These are phyloP conservation scores for Aspergillus diversus DNA, from an alignment of 495 filamentous ascomycete species.

Conservation along the genomic window DNA sequence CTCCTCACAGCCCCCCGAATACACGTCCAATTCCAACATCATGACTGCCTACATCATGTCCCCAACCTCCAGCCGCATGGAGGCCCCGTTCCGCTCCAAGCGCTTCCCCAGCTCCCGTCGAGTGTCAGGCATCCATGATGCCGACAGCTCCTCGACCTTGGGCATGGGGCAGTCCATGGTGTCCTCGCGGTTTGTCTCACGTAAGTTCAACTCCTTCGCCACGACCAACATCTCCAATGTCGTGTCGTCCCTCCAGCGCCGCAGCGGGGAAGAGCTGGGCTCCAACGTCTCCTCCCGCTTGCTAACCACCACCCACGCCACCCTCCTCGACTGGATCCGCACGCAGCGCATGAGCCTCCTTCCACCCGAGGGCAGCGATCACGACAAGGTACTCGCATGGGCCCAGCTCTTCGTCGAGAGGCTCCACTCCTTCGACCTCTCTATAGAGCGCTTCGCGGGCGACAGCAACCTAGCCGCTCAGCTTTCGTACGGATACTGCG, in stretches of 20 bases:
- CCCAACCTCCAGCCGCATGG: conserved; percentile 1
- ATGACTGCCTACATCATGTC: conserved; percentile 19
- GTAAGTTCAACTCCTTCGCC: conserved; percentile 25
- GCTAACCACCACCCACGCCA: conserved; percentile 30
- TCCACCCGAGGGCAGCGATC: conserved; percentile 44
- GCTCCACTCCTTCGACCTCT: conserved; percentile 39
- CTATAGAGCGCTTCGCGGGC: conserved; percentile 39
- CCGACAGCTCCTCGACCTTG: conserved; percentile 2
- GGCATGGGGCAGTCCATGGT: conserved; percentile 8
- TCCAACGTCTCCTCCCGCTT: conserved; percentile 17
- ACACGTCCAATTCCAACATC: background rate
- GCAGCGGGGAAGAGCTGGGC: conserved; percentile 27
- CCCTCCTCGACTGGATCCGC: conserved; percentile 32
- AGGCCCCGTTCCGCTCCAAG: conserved; percentile 10
- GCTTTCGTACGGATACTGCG: conserved; percentile 44
- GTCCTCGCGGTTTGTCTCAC: conserved; percentile 25
- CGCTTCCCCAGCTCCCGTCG: conserved; percentile 8
- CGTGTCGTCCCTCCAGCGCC: conserved; percentile 26
- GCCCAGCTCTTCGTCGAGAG: conserved; percentile 28
- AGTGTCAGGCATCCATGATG: conserved; percentile 11
- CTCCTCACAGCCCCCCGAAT: no score
- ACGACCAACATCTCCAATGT: conserved; percentile 28
- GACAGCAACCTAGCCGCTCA: conserved; percentile 43
- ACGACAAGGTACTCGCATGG: conserved; percentile 46
- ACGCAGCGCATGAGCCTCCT: conserved; percentile 41